These are phyloP conservation scores for Trichoderma hamatum DNA, from an alignment of 2,329 filamentous ascomycete species.

Conservation along the genomic window DNA sequence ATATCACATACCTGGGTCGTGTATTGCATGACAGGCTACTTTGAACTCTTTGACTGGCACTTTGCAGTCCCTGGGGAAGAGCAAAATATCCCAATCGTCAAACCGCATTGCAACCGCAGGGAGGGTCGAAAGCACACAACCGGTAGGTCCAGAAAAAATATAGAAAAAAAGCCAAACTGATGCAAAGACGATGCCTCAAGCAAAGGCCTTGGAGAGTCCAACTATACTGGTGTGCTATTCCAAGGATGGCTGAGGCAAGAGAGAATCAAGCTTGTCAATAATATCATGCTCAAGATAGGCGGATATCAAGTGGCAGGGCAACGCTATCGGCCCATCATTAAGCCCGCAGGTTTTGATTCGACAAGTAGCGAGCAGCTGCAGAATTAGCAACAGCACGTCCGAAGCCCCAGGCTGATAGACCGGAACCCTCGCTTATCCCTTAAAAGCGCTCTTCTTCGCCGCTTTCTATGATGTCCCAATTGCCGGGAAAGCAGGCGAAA, in stretches of 20 bases:
- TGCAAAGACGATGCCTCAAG: neutral
- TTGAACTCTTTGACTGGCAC: slow-evolving; percentile 81
- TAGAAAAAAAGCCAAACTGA: neutral
- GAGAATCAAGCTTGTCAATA: neutral
- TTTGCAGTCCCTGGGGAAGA: slow-evolving; percentile 70
- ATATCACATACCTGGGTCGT: slow-evolving; percentile 47
- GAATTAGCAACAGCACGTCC: slow-evolving; percentile 8
- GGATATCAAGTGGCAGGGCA: slow-evolving; percentile 7
- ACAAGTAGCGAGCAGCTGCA: neutral
- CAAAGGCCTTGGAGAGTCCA: neutral
- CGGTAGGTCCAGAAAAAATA: neutral
- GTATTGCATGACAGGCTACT: slow-evolving; percentile 72
- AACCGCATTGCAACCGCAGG: slow-evolving; percentile 67
- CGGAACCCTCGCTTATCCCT: neutral
- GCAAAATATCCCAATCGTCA: slow-evolving; percentile 82
- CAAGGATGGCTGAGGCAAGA: neutral
- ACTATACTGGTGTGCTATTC: slow-evolving; percentile 13
- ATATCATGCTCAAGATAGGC: neutral
- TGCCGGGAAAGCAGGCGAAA: neutral
- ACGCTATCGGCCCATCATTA: slow-evolving; percentile 12
- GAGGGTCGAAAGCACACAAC: neutral
- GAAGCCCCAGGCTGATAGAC: neutral
- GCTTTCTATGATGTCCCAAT: neutral
- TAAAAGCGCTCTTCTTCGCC: neutral
- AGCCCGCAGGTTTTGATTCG: neutral